Percentiles rank a stretch among this genome's conserved stretches.
Evolutionary conservation across 1,139 yeast species (phyloP).

Genomic region (Candida glucosophila): DNA sequence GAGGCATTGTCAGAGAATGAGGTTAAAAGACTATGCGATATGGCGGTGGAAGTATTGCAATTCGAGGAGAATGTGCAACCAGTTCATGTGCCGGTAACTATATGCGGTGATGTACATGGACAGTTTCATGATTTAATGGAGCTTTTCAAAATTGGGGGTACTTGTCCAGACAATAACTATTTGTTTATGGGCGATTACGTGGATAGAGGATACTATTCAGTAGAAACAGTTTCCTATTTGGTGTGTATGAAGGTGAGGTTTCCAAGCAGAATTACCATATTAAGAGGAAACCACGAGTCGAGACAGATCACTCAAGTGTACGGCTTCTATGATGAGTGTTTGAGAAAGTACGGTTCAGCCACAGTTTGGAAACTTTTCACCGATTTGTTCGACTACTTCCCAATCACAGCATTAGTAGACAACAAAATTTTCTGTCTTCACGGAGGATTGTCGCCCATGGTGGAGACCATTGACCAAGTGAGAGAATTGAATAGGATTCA

Average conservation of each 20-base stretch:
- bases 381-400: constrained; percentile 83
- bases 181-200: constrained; percentile 92
- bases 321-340: constrained; percentile 96
- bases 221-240: constrained; percentile 84
- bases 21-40: constrained; percentile 71
- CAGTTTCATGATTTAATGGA: constrained; percentile 94
- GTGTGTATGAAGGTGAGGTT: constrained; percentile 91
- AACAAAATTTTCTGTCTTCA: constrained; percentile 89
- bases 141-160: constrained; percentile 87
- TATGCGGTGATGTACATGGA: constrained; percentile 98
- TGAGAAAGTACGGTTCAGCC: constrained; percentile 90
- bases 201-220: constrained; percentile 89
- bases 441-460: constrained; percentile 94
- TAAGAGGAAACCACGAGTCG: constrained; percentile 95
- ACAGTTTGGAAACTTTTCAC: constrained; percentile 81
- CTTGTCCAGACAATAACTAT: constrained; percentile 75
- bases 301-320: constrained; percentile 96
- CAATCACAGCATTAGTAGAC: constrained; percentile 89
- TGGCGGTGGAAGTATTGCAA: constrained; percentile 88
- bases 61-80: constrained; percentile 92
- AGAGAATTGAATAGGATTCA: constrained; percentile 79
- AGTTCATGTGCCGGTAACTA: constrained; percentile 89
- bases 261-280: constrained; percentile 86
- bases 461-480: constrained; percentile 83
- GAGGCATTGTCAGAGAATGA: constrained; percentile 79